Evolutionary conservation across 2,329 filamentous ascomycete genomes (phyloP).

Genomic region (Ascochyta koolunga): DNA sequence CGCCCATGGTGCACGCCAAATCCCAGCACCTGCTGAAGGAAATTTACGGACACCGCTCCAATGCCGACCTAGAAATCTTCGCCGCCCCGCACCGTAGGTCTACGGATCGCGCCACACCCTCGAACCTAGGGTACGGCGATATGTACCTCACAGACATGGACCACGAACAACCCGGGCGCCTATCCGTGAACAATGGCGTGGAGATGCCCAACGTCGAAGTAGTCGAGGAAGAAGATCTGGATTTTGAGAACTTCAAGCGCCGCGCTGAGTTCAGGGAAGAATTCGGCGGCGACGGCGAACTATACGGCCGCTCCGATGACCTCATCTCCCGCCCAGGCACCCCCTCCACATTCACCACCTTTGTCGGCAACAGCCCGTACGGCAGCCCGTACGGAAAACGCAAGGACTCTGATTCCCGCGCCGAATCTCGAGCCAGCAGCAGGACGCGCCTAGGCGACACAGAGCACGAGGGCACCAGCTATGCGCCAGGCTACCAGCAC

Average conservation of each 20-base stretch:
- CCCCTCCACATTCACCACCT: constrained; percentile 37
- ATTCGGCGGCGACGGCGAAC: constrained; percentile 72
- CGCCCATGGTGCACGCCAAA: constrained; percentile 89
- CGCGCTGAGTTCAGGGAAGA: constrained; percentile 84
- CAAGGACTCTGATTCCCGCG: constrained; percentile 3
- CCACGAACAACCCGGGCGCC: constrained; percentile 59
- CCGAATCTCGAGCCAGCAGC: constrained; percentile 29
- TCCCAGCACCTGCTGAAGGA: constrained; percentile 83
- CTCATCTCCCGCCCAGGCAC: constrained; percentile 51
- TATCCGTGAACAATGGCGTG: neutral
- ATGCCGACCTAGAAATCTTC: constrained; percentile 54
- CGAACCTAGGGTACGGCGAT: constrained; percentile 75
- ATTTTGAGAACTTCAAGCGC: constrained; percentile 91
- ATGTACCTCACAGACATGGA: constrained; percentile 80
- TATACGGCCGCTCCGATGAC: constrained; percentile 65
- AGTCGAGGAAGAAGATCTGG: constrained; percentile 81
- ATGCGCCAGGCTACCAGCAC: constrained; percentile 34
- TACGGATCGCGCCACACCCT: constrained; percentile 50
- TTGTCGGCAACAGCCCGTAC: constrained; percentile 29
- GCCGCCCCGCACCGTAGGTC: constrained; percentile 31
- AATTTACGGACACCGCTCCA: constrained; percentile 80
- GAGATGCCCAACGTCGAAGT: constrained; percentile 74
- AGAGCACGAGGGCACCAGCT: constrained; percentile 31
- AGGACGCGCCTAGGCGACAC: constrained; percentile 24
- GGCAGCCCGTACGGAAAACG: constrained; percentile 7